Percentiles rank a stretch among this genome's conserved stretches.
phyloP scores from a whole-genome alignment of 441 rosid species.

The Arabidopsis lyrata region DNA sequence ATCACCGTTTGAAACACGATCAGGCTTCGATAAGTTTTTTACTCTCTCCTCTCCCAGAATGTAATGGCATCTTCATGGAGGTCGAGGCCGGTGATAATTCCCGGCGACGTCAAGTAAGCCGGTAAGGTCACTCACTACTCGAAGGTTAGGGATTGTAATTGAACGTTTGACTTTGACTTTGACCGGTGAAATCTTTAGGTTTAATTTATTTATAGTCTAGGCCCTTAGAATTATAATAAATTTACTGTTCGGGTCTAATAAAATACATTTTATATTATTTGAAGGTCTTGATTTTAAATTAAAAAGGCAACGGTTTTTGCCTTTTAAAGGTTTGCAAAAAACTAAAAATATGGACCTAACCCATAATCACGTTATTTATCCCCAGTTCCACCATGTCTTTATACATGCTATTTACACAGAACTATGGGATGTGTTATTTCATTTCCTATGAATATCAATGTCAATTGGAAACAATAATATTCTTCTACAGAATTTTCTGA shows the following conservation, averaged over 20 bases:
- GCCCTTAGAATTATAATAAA: neutral
- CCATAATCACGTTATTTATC: conserved; percentile 43
- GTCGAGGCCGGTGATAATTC: neutral
- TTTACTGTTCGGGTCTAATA: neutral
- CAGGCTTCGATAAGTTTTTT: too few species aligned
- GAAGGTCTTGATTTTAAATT: neutral
- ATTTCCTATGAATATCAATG: neutral
- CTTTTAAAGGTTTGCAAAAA: conserved; percentile 36
- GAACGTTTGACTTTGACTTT: conserved; percentile 11
- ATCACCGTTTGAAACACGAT: conserved; percentile 20
- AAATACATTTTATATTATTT: too few species aligned
- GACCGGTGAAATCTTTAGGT: neutral
- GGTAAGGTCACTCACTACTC: conserved; percentile 4
- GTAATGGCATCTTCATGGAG: neutral
- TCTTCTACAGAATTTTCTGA: neutral
- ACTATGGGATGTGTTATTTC: neutral
- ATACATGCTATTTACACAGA: conserved; percentile 3
- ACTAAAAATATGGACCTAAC: conserved; percentile 42
- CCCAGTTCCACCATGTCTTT: conserved; percentile 4
- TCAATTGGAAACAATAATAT: neutral
- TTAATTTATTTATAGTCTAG: neutral
- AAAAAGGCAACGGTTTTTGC: conserved; percentile 5
- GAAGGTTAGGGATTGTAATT: neutral
- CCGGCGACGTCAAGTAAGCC: conserved; percentile 4
- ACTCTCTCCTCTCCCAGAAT: too few species aligned